Base-by-base conservation (phyloP, 495 filamentous ascomycete species). In the Letharia lupina region DNA sequence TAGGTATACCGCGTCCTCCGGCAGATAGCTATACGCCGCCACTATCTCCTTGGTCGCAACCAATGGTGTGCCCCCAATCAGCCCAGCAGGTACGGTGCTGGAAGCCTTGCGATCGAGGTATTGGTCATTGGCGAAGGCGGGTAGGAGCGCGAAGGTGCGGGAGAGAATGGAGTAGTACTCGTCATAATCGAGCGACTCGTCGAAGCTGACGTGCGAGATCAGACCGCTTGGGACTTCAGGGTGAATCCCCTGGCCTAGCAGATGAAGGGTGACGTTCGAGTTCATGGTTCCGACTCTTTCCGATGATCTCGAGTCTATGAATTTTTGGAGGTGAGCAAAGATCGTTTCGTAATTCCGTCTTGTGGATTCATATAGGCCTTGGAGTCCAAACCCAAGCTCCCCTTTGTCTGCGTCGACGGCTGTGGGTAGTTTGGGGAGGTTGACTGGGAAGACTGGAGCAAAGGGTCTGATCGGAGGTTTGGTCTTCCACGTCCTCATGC, bases 11-110 rank as follows among this genome's bases (percentile, higher is more conserved):
- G 68, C 67, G 2, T 69, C 72, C 60, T 66, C 60, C n/a, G 64
- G 52, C 18, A 74, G n/a, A 62, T 74, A 74, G n/a, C 54, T 68
- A 50, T 74, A 74, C 31, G 69, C 69, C n/a, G 65, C 50, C n/a
- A 74, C n/a, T 10, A 73, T 65, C 33, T 65, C 60, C 61, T 71
- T 60, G 18, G 57, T 67, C 12, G 69, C 72, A n/a, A 74, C 67
- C 37, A 73, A 39, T 15, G 72, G 72, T 39, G 65, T 59, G 12
- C 72, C 72, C 42, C 70, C 69, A 18, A 74, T 74, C 5, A 74
- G 64, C 4, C 69, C 57, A 18, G 69, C 72, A 28, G 72, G 72
- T 1, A 74, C 67, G 0, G 72, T 67, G 18, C 65, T 69, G 13
- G 68, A 71, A 11, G 72, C 72, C 56, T 74, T 74, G 35, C 67